phyloP scores from a whole-genome alignment of 768 basidiomycete genomes.

The Obba rivulosa region DNA sequence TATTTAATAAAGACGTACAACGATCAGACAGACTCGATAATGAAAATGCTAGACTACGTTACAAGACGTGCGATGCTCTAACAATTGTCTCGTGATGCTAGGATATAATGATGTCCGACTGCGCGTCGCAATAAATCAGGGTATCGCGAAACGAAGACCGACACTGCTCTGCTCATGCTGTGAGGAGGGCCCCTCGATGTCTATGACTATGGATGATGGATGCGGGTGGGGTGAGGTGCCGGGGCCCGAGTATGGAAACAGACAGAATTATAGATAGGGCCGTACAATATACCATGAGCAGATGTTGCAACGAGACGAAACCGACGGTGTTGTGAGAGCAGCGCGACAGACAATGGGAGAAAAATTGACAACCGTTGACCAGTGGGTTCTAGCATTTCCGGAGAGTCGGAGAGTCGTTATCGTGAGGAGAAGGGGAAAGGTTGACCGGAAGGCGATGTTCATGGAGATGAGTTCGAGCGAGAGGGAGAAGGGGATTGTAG shows the following conservation, averaged over 20 bases:
- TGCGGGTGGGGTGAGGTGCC: constrained; percentile 10
- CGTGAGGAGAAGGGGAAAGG: constrained; percentile 17
- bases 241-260: constrained; percentile 19
- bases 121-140: constrained; percentile 43
- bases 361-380: neutral
- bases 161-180: constrained; percentile 45
- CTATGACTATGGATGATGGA: constrained; percentile 28
- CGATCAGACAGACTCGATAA: constrained; percentile 15
- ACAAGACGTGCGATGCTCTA: constrained; percentile 64
- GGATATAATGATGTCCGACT: constrained; percentile 42
- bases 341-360: constrained; percentile 42
- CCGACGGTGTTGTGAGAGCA: constrained; percentile 51
- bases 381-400: constrained; percentile 9
- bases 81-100: constrained; percentile 60
- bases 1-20: constrained; percentile 4
- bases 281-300: constrained; percentile 41
- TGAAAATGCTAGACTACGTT: constrained; percentile 23
- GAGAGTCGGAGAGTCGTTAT: constrained; percentile 14
- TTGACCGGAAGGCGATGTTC: neutral
- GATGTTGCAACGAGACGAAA: constrained; percentile 49
- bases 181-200: constrained; percentile 37
- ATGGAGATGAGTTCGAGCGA: constrained; percentile 3
- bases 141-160: constrained; percentile 52
- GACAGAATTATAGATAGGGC: constrained; percentile 35
- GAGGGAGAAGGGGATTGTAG: constrained; percentile 4